phyloP scores from a whole-genome alignment of 129 eudicot genomes.

The Mikania micrantha region DNA sequence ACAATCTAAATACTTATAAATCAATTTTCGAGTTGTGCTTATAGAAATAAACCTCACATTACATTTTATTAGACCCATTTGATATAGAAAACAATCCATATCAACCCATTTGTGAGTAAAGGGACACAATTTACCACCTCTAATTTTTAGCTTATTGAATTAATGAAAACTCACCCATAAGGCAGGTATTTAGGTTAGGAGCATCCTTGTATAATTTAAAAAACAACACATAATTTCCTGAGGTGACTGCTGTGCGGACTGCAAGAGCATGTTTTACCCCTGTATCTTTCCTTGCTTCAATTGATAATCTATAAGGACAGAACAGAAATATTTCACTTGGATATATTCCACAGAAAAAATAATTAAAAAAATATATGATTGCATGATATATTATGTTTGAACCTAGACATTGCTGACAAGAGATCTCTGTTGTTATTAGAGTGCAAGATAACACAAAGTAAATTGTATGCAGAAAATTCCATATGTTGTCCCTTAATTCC shows the following conservation, averaged over 20 bases:
- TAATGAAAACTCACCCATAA: slow-evolving; percentile 64
- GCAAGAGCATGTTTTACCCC: slow-evolving; percentile 92
- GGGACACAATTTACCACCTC: neutral
- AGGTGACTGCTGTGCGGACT: slow-evolving; percentile 77
- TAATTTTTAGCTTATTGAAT: neutral
- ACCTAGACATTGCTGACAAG: slow-evolving; percentile 90
- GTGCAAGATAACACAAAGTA: slow-evolving; percentile 81
- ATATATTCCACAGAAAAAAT: neutral
- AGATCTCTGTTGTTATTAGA: slow-evolving; percentile 89
- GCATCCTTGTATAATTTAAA: slow-evolving; percentile 77
- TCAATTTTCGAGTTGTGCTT: neutral
- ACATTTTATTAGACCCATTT: neutral
- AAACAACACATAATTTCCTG: slow-evolving; percentile 72
- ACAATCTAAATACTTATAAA: neutral
- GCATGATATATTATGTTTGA: slow-evolving; percentile 11
- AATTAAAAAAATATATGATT: neutral
- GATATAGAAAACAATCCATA: neutral
- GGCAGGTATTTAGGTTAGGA: slow-evolving; percentile 71
- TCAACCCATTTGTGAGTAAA: neutral
- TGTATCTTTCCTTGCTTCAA: slow-evolving; percentile 57
- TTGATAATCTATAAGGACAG: slow-evolving; percentile 52
- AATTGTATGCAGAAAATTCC: slow-evolving; percentile 91
- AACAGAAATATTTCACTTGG: slow-evolving; percentile 1
- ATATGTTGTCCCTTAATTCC: slow-evolving; percentile 79
- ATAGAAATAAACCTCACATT: neutral